These are phyloP conservation scores for Podospora comata DNA, from an alignment of 495 filamentous ascomycete genomes.

Conservation along the genomic window DNA sequence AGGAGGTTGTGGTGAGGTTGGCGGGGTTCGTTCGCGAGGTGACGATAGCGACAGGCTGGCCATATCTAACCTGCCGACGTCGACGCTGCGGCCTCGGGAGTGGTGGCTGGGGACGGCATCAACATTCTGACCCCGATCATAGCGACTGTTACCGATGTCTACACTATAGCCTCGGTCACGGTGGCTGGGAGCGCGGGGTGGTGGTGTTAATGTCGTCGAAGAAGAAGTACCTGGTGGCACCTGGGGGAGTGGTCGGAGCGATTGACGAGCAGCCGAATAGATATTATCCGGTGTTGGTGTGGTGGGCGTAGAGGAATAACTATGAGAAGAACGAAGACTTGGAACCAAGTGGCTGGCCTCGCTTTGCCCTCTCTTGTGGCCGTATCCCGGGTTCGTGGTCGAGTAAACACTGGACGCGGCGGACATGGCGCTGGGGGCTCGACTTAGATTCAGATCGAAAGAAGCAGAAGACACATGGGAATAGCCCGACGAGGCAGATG, in stretches of 20 bases:
- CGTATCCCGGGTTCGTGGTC: slow-evolving; percentile 32
- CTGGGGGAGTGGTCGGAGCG: slow-evolving; percentile 72
- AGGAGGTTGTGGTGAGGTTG: slow-evolving; percentile 13
- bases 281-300: slow-evolving; percentile 51
- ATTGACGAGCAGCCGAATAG: slow-evolving; percentile 71
- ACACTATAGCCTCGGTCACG: slow-evolving; percentile 51
- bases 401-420: slow-evolving; percentile 62
- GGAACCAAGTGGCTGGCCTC: slow-evolving; percentile 56
- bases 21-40: slow-evolving; percentile 35
- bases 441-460: slow-evolving; percentile 55
- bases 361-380: slow-evolving; percentile 75
- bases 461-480: slow-evolving; percentile 61
- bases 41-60: slow-evolving; percentile 40
- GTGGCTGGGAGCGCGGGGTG: slow-evolving; percentile 19
- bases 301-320: slow-evolving; percentile 45
- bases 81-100: slow-evolving; percentile 39
- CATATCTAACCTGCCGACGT: slow-evolving; percentile 51
- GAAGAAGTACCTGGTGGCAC: slow-evolving; percentile 42
- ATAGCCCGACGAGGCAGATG: slow-evolving; percentile 69
- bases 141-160: slow-evolving; percentile 46
- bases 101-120: slow-evolving; percentile 13
- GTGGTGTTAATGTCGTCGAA: slow-evolving; percentile 20
- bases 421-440: slow-evolving; percentile 55
- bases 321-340: slow-evolving; percentile 35
- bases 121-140: slow-evolving; percentile 20